These are phyloP conservation scores for Suillus decipiens DNA, from an alignment of 768 basidiomycete species.

Conservation along the genomic window DNA sequence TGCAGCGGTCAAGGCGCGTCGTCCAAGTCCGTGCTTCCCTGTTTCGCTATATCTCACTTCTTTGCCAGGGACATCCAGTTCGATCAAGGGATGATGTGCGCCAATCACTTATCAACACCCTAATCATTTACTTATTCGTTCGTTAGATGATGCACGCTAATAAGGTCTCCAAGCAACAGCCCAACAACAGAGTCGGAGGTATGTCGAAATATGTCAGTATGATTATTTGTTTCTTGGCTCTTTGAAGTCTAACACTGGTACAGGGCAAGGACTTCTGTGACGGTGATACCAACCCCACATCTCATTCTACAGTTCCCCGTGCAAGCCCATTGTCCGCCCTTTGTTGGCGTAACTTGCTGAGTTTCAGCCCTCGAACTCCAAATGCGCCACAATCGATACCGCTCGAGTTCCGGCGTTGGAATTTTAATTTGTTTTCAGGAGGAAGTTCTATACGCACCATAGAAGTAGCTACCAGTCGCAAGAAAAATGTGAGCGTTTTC, in stretches of 20 bases:
- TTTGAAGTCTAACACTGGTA: background rate
- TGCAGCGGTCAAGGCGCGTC: background rate
- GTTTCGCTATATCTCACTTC: background rate
- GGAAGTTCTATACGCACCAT: background rate
- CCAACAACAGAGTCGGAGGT: background rate
- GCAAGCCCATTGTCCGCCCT: background rate
- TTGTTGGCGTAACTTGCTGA: background rate
- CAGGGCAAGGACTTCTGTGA: background rate
- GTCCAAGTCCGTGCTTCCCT: no score
- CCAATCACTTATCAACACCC: no score
- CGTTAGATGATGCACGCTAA: background rate
- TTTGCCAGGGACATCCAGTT: background rate
- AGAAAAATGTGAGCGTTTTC: background rate
- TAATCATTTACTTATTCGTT: background rate
- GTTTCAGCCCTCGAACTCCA: background rate
- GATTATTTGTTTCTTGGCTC: background rate
- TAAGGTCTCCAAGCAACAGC: background rate
- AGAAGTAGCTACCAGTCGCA: background rate
- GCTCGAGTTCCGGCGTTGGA: background rate
- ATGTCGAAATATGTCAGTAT: background rate
- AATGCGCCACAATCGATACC: background rate
- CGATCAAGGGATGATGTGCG: background rate
- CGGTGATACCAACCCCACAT: background rate
- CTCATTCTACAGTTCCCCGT: background rate
- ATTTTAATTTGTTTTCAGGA: background rate